These are phyloP conservation scores for Medicago arabica DNA, from an alignment of 306 rosid genomes.

Conservation along the genomic window DNA sequence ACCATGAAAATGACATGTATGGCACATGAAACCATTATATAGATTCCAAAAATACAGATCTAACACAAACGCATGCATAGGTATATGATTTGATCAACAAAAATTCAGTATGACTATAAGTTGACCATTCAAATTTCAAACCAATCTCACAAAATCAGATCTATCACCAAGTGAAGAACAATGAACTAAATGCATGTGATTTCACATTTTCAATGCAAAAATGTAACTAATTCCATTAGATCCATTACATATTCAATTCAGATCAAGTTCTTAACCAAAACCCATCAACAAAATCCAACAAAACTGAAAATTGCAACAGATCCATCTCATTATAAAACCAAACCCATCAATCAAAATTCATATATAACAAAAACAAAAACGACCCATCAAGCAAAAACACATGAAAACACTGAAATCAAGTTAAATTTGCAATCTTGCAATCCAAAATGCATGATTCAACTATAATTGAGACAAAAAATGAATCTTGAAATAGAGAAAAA, in stretches of 20 bases:
- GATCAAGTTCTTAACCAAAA: not conserved
- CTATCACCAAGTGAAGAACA: conserved; percentile 34
- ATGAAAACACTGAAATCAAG: not conserved
- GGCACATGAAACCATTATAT: not conserved
- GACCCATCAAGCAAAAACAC: conserved; percentile 1
- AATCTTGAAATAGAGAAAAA: not conserved
- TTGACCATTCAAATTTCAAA: conserved; percentile 45
- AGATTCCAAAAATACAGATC: conserved; percentile 50
- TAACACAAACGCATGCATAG: conserved; percentile 30
- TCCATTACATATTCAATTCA: conserved; percentile 31
- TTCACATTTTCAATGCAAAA: not conserved
- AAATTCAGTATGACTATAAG: conserved; percentile 19
- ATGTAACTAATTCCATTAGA: conserved; percentile 47
- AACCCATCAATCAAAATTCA: conserved; percentile 30
- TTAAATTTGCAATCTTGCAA: conserved; percentile 3
- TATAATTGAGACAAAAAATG: not conserved
- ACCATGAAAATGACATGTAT: conserved; percentile 21
- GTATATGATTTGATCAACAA: conserved; percentile 30
- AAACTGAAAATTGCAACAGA: conserved; percentile 46
- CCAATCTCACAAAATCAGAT: conserved; percentile 41
- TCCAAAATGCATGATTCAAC: conserved; percentile 14
- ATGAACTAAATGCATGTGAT: conserved; percentile 28
- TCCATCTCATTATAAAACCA: conserved; percentile 34
- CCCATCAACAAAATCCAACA: conserved; percentile 22
- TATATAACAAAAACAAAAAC: not conserved